Percentiles rank a stretch among this genome's conserved stretches.
These are phyloP conservation scores for Macaranga tanarius DNA, from an alignment of 441 rosid genomes.

Conservation along the genomic window DNA sequence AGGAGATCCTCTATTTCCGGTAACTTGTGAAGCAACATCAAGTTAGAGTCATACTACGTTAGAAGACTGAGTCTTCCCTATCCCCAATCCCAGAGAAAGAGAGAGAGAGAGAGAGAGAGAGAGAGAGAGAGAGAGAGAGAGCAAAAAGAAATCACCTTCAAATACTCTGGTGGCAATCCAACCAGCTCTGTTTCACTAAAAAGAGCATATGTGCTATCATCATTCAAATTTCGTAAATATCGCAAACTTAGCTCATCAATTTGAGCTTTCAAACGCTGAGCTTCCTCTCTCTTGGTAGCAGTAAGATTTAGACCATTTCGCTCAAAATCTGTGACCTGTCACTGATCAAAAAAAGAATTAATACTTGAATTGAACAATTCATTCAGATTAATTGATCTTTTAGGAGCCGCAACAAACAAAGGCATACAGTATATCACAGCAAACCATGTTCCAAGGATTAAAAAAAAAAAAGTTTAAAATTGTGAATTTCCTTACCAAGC, in stretches of 20 bases:
- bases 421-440: not conserved
- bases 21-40: not conserved
- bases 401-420: not conserved
- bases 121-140: not conserved
- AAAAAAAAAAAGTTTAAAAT: not conserved
- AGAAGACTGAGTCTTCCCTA: conserved; percentile 1
- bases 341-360: conserved; percentile 59
- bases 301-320: conserved; percentile 87
- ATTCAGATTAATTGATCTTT: conserved; percentile 6
- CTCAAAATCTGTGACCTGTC: conserved; percentile 96
- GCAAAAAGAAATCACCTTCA: conserved; percentile 47
- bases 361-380: conserved; percentile 27
- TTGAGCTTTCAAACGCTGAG: conserved; percentile 63
- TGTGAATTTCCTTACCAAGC: conserved; percentile 67
- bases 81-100: not conserved
- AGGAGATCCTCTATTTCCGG: no score
- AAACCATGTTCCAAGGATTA: conserved; percentile 12
- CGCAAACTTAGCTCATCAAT: conserved; percentile 73
- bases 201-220: conserved; percentile 62
- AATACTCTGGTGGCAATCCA: conserved; percentile 74
- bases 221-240: conserved; percentile 70
- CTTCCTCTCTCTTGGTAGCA: conserved; percentile 74
- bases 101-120: conserved; percentile 17
- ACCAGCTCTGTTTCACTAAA: conserved; percentile 66
- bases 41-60: not conserved